Conservation (phyloP, 345 rosid genomes). For the Pistacia integerrima region DNA sequence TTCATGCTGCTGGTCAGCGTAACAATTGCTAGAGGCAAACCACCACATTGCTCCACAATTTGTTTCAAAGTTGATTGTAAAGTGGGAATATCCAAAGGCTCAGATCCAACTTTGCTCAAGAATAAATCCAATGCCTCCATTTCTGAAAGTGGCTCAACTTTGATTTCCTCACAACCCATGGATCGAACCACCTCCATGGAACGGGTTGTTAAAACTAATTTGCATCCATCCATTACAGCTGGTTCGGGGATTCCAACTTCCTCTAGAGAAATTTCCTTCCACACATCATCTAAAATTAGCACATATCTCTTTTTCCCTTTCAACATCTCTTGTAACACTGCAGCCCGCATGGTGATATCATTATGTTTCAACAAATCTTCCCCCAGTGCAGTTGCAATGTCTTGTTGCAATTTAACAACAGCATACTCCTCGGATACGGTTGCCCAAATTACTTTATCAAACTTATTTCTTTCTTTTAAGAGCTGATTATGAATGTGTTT, state of each 20-base stretch:
- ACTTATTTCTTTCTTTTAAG: too few relatives aligned
- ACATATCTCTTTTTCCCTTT: neutral
- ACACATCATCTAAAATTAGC: slow-evolving; percentile 27
- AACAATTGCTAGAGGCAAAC: slow-evolving; percentile 17
- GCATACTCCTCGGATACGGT: slow-evolving; percentile 18
- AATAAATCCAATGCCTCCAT: neutral
- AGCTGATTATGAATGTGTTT: too few relatives aligned
- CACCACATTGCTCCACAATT: slow-evolving; percentile 4
- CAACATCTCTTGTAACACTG: neutral
- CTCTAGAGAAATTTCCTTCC: neutral
- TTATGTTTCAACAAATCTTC: neutral
- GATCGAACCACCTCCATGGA: neutral
- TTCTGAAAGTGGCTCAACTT: neutral
- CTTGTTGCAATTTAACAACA: slow-evolving; percentile 8
- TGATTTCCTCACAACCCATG: neutral
- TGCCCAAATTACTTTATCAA: slow-evolving; percentile 20
- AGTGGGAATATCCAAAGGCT: neutral
- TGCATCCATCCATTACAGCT: neutral
- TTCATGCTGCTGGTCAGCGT: slow-evolving; percentile 7
- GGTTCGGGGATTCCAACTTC: slow-evolving; percentile 22
- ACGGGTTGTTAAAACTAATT: slow-evolving; percentile 11
- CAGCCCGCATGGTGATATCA: slow-evolving; percentile 5
- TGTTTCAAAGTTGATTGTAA: neutral
- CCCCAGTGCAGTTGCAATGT: slow-evolving; percentile 5
- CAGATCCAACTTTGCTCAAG: neutral